Evolutionary conservation across 176 grass and related monocot genomes (phyloP).

Genomic region (Tillandsia leiboldiana): DNA sequence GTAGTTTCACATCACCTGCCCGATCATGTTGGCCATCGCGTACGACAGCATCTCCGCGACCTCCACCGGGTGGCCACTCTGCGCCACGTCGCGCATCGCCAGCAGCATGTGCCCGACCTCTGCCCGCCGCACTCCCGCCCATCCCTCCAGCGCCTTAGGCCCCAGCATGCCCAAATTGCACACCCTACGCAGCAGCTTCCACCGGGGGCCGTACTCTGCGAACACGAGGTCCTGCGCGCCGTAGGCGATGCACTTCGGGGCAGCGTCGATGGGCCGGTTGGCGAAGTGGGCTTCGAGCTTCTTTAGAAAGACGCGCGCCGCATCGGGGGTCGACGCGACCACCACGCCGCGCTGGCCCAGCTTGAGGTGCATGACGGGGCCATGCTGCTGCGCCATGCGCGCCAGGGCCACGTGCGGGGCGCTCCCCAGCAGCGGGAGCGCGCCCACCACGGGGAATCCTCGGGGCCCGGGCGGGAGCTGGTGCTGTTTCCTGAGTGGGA

Average conservation of each 20-base stretch:
- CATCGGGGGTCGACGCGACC: conserved; percentile 6
- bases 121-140: neutral
- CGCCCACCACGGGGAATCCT: conserved; percentile 8
- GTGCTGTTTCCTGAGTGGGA: neutral
- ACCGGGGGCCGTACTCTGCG: neutral
- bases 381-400: conserved; percentile 5
- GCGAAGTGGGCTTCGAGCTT: conserved; percentile 8
- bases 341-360: neutral
- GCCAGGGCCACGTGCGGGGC: conserved; percentile 4
- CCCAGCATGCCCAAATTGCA: conserved; percentile 19
- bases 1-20: neutral
- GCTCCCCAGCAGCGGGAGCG: conserved; percentile 6
- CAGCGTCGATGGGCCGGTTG: conserved; percentile 2
- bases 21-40: conserved; percentile 6
- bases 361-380: conserved; percentile 8
- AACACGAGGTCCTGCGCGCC: conserved; percentile 1
- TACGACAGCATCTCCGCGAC: neutral
- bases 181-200: conserved; percentile 8
- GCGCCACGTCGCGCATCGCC: neutral
- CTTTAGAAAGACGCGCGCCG: conserved; percentile 13
- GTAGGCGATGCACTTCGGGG: conserved; percentile 2
- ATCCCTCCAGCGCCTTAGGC: neutral
- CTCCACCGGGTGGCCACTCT: neutral
- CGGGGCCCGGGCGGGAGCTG: neutral
- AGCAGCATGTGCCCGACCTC: neutral